Evolutionary conservation across 2,329 filamentous ascomycete species (phyloP), one percentile per base, ranked within the genome.

Genomic region (Curvularia sp.): DNA sequence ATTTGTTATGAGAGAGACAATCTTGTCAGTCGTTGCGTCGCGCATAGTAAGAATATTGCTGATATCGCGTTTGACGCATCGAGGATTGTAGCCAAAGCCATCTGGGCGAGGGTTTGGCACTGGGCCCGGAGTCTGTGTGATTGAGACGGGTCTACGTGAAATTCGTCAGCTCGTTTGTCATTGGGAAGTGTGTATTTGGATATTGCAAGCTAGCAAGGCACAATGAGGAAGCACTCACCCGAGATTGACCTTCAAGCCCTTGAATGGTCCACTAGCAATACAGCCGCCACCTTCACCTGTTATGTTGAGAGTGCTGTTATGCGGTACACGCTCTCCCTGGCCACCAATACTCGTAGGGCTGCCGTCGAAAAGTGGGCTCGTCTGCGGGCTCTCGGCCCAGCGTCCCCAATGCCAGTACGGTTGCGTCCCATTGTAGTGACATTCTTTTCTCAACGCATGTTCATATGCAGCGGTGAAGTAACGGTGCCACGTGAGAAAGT

Each of bases 351-450:
- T 77, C 55, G 81, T 84, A 26, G 81, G 81, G 64, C 80, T 82
- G 49, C 85, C 85, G 63, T 86, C 84, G 62, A 88, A 87, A 52
- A 88, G 70, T 15, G 84, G 82, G 0, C 83, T 85, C 46, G 80
- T 79, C 64, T 72, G 65, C 1, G 74, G 73, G 56, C 84, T 81
- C 2, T 74, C 75, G 69, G 57, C 53, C 18, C 79, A 81, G 57
- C 79, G 78, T 10, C 80, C 80, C 81, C 83, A 86, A 72, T 86
- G 82, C 78, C 82, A 83, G 74, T 85, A 85, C 53, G 80, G 80
- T 53, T 80, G 76, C 52, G 74, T 75, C 38, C 78, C 79, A 10
- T 68, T 76, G 65, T 80, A 82, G 26, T 77, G 78, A 60, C 80
- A 82, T 57, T 81, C 79, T 1, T 69, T 70, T 30, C 68, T 69